Evolutionary conservation across 805 yeast genomes (phyloP).

Genomic region (Yamadazyma akitaensis): DNA sequence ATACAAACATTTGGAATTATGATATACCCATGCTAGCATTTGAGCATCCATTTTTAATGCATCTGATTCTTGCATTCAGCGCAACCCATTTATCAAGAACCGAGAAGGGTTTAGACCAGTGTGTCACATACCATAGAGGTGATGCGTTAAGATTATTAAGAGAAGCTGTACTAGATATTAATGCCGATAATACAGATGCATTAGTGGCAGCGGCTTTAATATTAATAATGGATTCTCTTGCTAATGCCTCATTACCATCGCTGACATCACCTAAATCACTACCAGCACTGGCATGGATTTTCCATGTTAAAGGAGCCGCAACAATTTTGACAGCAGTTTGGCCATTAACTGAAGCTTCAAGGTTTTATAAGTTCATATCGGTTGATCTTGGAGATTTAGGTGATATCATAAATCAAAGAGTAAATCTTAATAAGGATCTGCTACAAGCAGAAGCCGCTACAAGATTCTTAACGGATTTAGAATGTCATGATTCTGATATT

Average conservation of each 20-base stretch:
- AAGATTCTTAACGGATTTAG: conserved; percentile 51
- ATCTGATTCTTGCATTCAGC: conserved; percentile 82
- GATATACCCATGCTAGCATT: conserved; percentile 89
- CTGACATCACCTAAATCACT: conserved; percentile 53
- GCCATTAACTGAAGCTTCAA: conserved; percentile 58
- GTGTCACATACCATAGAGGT: conserved; percentile 82
- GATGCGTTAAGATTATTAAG: conserved; percentile 79
- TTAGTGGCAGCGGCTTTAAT: conserved; percentile 88
- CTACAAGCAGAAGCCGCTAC: conserved; percentile 22
- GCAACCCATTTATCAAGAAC: conserved; percentile 87
- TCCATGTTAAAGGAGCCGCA: conserved; percentile 96
- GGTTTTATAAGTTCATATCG: conserved; percentile 51
- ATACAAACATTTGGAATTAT: conserved; percentile 78
- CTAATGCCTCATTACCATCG: conserved; percentile 73
- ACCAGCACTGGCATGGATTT: conserved; percentile 95
- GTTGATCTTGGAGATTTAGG: conserved; percentile 90
- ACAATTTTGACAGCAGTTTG: conserved; percentile 95
- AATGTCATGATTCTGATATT: conserved; percentile 83
- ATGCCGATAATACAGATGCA: conserved; percentile 86
- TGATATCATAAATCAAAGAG: conserved; percentile 50
- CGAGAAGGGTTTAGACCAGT: conserved; percentile 71
- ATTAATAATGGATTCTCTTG: conserved; percentile 87
- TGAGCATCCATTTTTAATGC: conserved; percentile 87
- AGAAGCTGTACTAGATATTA: conserved; percentile 81
- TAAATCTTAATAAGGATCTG: conserved; percentile 22